A percentile compares a stretch with the other conserved stretches of the same genome.
Evolutionary conservation across 306 rosid species (phyloP).

Genomic region (Senna tora): DNA sequence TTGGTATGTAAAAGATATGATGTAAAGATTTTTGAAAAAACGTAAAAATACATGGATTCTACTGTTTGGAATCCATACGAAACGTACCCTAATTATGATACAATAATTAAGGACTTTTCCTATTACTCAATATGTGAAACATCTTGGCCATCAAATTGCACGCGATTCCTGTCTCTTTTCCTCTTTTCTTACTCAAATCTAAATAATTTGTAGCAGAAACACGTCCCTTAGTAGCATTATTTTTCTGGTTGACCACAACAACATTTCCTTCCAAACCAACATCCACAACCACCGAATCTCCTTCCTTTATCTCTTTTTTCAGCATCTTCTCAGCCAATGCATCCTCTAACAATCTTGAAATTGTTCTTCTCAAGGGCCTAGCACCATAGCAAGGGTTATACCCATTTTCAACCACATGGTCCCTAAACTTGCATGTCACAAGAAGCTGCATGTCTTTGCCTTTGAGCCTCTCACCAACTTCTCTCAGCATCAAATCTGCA

Average conservation of each 20-base stretch:
- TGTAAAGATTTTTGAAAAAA: too few relatives aligned
- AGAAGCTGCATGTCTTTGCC: slow-evolving; percentile 57
- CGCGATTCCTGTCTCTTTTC: neutral
- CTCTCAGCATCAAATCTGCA: slow-evolving; percentile 64
- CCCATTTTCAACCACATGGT: slow-evolving; percentile 64
- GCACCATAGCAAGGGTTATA: slow-evolving; percentile 75
- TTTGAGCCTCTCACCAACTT: slow-evolving; percentile 60
- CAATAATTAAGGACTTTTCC: slow-evolving; percentile 1
- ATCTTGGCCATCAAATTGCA: slow-evolving; percentile 37
- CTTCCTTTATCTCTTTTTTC: slow-evolving; percentile 71
- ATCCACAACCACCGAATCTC: slow-evolving; percentile 68
- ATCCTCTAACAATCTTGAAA: slow-evolving; percentile 81
- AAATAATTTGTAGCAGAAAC: neutral
- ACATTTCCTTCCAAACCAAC: slow-evolving; percentile 65
- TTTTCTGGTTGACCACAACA: slow-evolving; percentile 52
- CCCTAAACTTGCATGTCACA: slow-evolving; percentile 70
- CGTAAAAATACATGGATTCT: too few relatives aligned
- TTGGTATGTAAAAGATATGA: too few relatives aligned
- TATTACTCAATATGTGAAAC: slow-evolving; percentile 23
- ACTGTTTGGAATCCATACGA: too few relatives aligned
- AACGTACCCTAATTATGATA: too few relatives aligned
- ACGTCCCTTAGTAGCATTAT: neutral
- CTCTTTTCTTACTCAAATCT: slow-evolving; percentile 1
- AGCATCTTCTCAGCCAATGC: slow-evolving; percentile 81
- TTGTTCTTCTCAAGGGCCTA: slow-evolving; percentile 72